Evolutionary conservation across 2,329 filamentous ascomycete genomes (phyloP).

Genomic region (Hymenoscyphus scutula): DNA sequence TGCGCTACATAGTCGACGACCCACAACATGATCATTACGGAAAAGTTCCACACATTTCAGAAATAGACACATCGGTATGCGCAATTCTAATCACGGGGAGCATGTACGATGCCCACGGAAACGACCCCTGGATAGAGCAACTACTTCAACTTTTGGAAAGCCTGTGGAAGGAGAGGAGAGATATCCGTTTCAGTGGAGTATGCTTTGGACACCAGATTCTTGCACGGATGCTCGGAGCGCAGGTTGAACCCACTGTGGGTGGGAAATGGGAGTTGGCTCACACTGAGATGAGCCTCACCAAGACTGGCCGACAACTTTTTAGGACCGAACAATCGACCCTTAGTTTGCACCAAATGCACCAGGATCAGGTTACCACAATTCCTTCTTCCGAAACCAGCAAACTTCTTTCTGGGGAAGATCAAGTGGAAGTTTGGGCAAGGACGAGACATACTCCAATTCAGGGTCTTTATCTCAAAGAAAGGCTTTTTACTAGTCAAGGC

Average conservation of each 20-base stretch:
- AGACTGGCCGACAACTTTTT: slow-evolving; percentile 43
- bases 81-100: too few species aligned
- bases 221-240: slow-evolving; percentile 42
- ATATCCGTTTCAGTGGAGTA: slow-evolving; percentile 49
- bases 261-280: slow-evolving; percentile 48
- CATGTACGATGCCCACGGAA: too few species aligned
- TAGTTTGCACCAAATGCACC: slow-evolving; percentile 46
- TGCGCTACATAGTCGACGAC: too few species aligned
- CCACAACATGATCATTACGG: too few species aligned
- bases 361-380: slow-evolving; percentile 37
- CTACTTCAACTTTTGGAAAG: slow-evolving; percentile 47
- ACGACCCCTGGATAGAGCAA: slow-evolving; percentile 31
- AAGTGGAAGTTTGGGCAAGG: too few species aligned
- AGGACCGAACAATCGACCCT: slow-evolving; percentile 28
- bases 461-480: slow-evolving; percentile 44
- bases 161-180: slow-evolving; percentile 49
- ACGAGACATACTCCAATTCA: slow-evolving; percentile 35
- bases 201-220: slow-evolving; percentile 50
- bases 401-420: too few species aligned
- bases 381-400: not conserved
- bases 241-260: slow-evolving; percentile 37
- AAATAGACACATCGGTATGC: too few species aligned
- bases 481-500: slow-evolving; percentile 47
- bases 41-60: too few species aligned
- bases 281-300: slow-evolving; percentile 41